Percentiles rank a stretch among this genome's conserved stretches.
Evolutionary conservation across 2,329 filamentous ascomycete species (phyloP).

Genomic region (Periglandula ipomoeae): DNA sequence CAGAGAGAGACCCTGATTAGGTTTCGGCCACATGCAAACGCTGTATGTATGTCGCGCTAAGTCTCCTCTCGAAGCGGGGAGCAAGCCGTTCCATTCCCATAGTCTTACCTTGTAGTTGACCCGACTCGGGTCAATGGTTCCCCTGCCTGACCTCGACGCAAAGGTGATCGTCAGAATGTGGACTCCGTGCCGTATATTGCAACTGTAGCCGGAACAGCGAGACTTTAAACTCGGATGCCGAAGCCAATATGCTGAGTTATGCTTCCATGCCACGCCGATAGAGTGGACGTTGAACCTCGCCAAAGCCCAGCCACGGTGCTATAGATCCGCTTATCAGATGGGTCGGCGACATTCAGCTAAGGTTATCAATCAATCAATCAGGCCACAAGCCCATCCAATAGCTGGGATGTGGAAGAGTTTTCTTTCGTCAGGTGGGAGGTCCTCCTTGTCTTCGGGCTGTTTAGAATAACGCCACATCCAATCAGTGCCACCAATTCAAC

Average conservation of each 20-base stretch:
- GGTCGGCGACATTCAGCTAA: neutral
- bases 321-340: conserved; percentile 8
- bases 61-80: neutral
- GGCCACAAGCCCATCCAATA: too few species aligned
- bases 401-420: too few species aligned
- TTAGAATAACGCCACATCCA: neutral
- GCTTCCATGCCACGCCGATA: neutral
- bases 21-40: too few species aligned
- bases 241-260: too few species aligned
- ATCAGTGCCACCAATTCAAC: conserved; percentile 7
- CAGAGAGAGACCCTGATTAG: too few species aligned
- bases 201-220: neutral
- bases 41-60: neutral
- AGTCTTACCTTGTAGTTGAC: neutral
- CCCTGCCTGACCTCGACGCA: too few species aligned
- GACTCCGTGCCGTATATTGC: neutral
- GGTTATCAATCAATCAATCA: too few species aligned
- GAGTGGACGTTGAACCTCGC: too few species aligned
- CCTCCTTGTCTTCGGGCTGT: too few species aligned
- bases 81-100: neutral
- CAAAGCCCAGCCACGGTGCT: neutral
- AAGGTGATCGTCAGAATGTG: too few species aligned
- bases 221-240: neutral
- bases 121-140: neutral
- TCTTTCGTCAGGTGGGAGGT: too few species aligned